phyloP scores from a whole-genome alignment of 2,329 filamentous ascomycete genomes.

The Macrophomina tecta region DNA sequence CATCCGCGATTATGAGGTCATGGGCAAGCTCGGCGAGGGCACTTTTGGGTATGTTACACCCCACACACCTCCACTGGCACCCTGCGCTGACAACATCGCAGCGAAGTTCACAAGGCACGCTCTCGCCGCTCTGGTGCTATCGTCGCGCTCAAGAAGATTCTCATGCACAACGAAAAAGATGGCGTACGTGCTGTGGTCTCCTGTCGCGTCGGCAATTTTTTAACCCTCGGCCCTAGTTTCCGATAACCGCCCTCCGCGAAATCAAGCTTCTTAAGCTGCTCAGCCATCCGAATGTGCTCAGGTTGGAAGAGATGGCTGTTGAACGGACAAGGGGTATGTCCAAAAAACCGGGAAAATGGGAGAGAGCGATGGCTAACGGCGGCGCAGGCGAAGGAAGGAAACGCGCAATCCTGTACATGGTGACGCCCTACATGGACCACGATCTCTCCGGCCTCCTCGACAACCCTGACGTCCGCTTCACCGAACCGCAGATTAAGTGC shows the following conservation, averaged over 20 bases:
- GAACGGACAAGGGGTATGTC: constrained; percentile 69
- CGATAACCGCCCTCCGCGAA: constrained; percentile 96
- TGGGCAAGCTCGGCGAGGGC: constrained; percentile 88
- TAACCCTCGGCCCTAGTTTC: constrained; percentile 64
- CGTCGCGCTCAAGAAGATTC: constrained; percentile 95
- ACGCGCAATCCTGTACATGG: constrained; percentile 94
- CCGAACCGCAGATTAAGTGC: constrained; percentile 93
- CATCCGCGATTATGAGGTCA: constrained; percentile 78
- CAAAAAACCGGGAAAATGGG: constrained; percentile 54
- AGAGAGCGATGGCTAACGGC: constrained; percentile 64
- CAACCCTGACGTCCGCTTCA: constrained; percentile 88
- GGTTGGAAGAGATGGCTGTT: constrained; percentile 93
- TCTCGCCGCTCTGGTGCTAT: constrained; percentile 75
- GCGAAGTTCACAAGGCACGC: constrained; percentile 88
- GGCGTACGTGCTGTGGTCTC: constrained; percentile 62
- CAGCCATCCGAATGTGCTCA: constrained; percentile 87
- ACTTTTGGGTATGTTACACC: constrained; percentile 77
- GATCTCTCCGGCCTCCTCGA: constrained; percentile 96
- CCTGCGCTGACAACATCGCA: constrained; percentile 38
- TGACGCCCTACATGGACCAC: constrained; percentile 98
- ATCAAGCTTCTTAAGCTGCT: constrained; percentile 97
- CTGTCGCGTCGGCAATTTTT: constrained; percentile 23
- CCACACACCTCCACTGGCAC: constrained; percentile 23
- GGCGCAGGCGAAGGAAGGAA: constrained; percentile 59
- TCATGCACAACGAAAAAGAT: constrained; percentile 99